Conservation (phyloP, 768 basidiomycete species). For the Kondoa subrosea region DNA sequence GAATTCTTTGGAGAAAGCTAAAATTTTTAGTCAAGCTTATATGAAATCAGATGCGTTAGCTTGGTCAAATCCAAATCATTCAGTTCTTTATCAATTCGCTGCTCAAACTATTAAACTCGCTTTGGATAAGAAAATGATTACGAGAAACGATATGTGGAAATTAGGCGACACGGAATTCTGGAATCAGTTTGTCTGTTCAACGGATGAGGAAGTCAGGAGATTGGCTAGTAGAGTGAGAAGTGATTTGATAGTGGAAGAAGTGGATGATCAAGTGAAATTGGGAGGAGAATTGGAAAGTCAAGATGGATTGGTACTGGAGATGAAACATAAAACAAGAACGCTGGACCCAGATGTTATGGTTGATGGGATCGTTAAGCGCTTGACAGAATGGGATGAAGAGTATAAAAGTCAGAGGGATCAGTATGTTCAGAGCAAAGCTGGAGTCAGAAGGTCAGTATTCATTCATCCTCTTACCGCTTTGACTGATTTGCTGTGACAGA, state of each 20-base stretch:
- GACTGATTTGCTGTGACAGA: not conserved
- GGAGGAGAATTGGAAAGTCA: slow-evolving; percentile 9
- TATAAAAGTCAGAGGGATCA: slow-evolving; percentile 6
- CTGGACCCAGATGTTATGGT: slow-evolving; percentile 22
- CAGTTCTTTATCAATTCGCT: slow-evolving; percentile 15
- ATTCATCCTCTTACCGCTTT: not conserved
- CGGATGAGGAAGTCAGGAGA: slow-evolving; percentile 2
- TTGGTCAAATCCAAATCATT: slow-evolving; percentile 17
- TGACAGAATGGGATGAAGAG: slow-evolving; percentile 15
- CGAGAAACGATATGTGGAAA: slow-evolving; percentile 13
- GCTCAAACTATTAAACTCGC: slow-evolving; percentile 15
- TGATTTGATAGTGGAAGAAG: slow-evolving; percentile 5
- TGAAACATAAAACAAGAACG: slow-evolving; percentile 10
- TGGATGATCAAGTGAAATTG: not conserved
- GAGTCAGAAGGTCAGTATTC: not conserved
- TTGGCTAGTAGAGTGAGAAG: slow-evolving; percentile 11
- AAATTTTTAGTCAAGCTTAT: slow-evolving; percentile 14
- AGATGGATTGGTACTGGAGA: slow-evolving; percentile 4
- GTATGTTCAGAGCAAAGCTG: slow-evolving; percentile 10
- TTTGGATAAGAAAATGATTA: slow-evolving; percentile 2
- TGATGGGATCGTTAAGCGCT: not conserved
- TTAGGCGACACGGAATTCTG: slow-evolving; percentile 18
- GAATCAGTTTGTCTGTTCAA: slow-evolving; percentile 8
- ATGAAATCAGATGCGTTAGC: slow-evolving; percentile 15
- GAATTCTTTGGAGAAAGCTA: slow-evolving; percentile 2